A percentile compares a stretch with the other conserved stretches of the same genome.
phyloP scores from a whole-genome alignment of 306 rosid genomes.

The Cucurbita pepo region DNA sequence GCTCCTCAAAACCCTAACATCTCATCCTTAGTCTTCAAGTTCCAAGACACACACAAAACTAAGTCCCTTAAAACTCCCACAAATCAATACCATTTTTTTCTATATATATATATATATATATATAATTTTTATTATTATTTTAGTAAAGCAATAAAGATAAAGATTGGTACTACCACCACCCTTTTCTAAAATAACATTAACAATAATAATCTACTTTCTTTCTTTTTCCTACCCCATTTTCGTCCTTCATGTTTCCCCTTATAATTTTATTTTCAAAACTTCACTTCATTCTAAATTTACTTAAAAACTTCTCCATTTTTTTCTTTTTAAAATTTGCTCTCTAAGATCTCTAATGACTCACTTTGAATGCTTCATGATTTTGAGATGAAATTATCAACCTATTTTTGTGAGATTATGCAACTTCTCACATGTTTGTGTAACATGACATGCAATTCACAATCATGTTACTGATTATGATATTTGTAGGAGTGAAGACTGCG shows the following conservation, averaged over 20 bases:
- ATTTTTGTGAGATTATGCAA: no score
- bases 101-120: background rate
- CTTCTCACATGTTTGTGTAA: no score
- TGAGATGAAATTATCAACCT: no score
- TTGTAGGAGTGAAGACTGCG: no score
- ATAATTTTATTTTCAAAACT: background rate
- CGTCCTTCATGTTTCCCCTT: background rate
- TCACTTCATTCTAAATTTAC: background rate
- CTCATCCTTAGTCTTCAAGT: background rate
- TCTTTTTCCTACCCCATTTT: background rate
- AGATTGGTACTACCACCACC: background rate
- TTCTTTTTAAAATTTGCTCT: no score
- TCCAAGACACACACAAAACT: conserved; percentile 14
- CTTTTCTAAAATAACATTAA: background rate
- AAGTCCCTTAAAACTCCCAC: background rate
- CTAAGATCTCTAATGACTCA: no score
- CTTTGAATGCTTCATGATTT: no score
- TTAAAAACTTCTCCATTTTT: no score
- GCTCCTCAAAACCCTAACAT: conserved; percentile 1
- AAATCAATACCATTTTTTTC: background rate
- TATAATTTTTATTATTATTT: background rate
- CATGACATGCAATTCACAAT: no score
- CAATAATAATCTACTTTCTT: background rate
- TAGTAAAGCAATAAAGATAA: background rate
- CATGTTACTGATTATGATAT: no score